Percentiles rank a stretch among this genome's conserved stretches.
These are phyloP conservation scores for Pseudogymnoascus sp. DNA, from an alignment of 2,329 filamentous ascomycete species.

Conservation along the genomic window DNA sequence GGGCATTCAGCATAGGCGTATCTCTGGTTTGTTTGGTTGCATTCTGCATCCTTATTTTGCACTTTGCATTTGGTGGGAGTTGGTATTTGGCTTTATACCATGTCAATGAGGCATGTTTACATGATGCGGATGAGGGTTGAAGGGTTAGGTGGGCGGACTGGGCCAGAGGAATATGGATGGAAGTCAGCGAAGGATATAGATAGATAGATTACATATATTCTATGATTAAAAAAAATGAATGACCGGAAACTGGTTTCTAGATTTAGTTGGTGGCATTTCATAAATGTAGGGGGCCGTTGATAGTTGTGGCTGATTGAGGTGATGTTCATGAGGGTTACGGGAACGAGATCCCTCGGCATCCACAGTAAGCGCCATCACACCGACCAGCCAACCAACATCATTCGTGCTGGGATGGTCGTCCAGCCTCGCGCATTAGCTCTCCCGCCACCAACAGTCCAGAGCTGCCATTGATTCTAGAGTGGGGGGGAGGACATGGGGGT, in stretches of 20 bases:
- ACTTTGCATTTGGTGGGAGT: constrained; percentile 7
- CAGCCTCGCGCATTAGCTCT: constrained; percentile 5
- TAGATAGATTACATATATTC: constrained; percentile 6
- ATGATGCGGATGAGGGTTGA: constrained; percentile 2
- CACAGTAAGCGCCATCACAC: constrained; percentile 4
- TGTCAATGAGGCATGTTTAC: constrained; percentile 8
- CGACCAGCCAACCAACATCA: neutral
- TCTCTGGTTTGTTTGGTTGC: constrained; percentile 7
- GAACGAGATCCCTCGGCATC: constrained; percentile 3
- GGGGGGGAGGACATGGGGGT: neutral
- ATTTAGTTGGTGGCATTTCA: neutral
- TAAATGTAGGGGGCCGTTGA: neutral
- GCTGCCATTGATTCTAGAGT: neutral
- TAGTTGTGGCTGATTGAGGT: constrained; percentile 2
- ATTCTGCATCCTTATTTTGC: constrained; percentile 7
- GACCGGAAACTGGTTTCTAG: neutral
- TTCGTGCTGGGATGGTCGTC: neutral
- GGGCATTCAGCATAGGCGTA: constrained; percentile 7
- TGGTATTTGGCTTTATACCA: constrained; percentile 5
- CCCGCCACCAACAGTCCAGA: neutral
- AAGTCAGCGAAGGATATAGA: neutral
- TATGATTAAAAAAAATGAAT: constrained; percentile 4
- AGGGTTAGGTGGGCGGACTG: neutral
- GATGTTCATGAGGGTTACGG: constrained; percentile 3
- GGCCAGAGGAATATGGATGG: neutral